phyloP scores from a whole-genome alignment of 2,329 filamentous ascomycete species.

The Rhexocercosporidium sp. region DNA sequence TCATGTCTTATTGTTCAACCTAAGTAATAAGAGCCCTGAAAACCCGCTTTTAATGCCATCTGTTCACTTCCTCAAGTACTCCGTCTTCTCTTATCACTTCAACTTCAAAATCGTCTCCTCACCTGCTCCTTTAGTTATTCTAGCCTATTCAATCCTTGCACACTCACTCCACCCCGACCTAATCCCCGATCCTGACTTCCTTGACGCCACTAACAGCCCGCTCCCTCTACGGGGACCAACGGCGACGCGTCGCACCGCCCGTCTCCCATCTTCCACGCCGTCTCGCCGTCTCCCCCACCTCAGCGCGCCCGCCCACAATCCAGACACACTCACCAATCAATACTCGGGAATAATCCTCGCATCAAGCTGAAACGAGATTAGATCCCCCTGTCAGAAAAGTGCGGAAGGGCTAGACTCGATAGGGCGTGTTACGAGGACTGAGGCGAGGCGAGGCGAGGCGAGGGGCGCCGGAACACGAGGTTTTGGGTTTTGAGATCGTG shows the following conservation, averaged over 20 bases:
- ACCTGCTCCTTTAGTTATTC: too few relatives aligned
- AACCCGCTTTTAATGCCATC: too few relatives aligned
- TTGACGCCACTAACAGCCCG: too few relatives aligned
- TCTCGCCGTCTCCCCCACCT: background rate
- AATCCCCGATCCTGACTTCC: too few relatives aligned
- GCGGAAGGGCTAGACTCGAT: background rate
- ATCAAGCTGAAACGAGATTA: background rate
- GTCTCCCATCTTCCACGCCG: background rate
- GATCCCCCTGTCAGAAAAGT: background rate
- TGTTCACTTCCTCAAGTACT: too few relatives aligned
- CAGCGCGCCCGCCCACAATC: background rate
- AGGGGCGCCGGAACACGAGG: background rate
- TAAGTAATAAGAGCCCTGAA: too few relatives aligned
- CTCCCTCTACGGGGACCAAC: background rate
- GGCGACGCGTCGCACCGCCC: background rate
- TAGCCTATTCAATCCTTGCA: too few relatives aligned
- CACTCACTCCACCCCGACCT: too few relatives aligned
- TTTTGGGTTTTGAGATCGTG: background rate
- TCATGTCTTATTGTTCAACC: too few relatives aligned
- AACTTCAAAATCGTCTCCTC: too few relatives aligned
- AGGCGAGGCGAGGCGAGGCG: too few relatives aligned
- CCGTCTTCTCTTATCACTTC: too few relatives aligned
- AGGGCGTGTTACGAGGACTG: background rate
- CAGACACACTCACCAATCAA: background rate
- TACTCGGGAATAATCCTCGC: background rate